Evolutionary conservation across 169 alveolate genomes (phyloP), one percentile per base, ranked within the genome.

Genomic region (Plasmodium vivax): DNA sequence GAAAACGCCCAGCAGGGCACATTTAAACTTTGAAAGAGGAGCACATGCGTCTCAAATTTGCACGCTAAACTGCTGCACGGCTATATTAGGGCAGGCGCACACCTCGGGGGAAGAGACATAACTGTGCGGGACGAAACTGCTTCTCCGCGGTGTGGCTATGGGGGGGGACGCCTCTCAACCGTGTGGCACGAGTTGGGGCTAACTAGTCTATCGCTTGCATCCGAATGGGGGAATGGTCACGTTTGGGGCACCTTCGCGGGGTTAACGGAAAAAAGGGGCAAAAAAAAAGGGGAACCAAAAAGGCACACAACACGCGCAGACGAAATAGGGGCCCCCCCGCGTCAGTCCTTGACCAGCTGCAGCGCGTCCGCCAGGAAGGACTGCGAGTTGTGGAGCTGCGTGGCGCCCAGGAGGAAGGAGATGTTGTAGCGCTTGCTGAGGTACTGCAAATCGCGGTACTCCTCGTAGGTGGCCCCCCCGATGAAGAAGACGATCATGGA

Each of bases 391-490:
- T 97, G 98, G 27, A 98, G 75, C 92, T 93, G 96, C 6, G 98
- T 97, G 30, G 99, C 98, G 12, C 99, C 99, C 32, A 97, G 92
- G 27, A 98, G 81, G 14, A 98, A 95, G 47, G 95, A 95, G 32
- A 97, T 92, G 47, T 96, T 96, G 43, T 87, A 92, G 74, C 94
- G 93, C 81, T 96, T 95, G 87, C 96, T 96, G 72, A 97, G 93
- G 41, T 85, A 58, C 51, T 98, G 98, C 36, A 97, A 81, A 92
- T 98, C 99, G 93, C 97, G 96, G 9, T 97, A 97, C 85, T 98
- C 99, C 95, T 98, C 99, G 84, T 95, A 98, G 2, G 99, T 98
- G 9, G 97, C 97, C 16, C 99, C 99, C 32, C 99, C 99, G 45
- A 98, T 97, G 43, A 96, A 92, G 91, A 98, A 98, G 2, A 98